Conservation (phyloP, 768 basidiomycete genomes). For the Psilocybe cyanescens region DNA sequence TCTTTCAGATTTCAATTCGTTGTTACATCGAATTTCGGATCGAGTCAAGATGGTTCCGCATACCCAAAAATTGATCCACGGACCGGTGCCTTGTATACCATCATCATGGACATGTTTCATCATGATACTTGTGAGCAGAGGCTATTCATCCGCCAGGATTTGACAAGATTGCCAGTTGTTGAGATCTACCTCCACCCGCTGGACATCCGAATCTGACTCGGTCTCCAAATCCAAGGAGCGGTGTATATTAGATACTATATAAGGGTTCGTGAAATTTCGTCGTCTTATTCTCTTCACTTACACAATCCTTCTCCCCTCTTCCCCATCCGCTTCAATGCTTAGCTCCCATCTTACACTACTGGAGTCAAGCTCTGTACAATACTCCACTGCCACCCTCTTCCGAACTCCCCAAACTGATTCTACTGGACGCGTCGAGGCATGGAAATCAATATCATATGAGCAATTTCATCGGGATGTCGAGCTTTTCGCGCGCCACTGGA, state of each 20-base stretch:
- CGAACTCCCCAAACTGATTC: constrained; percentile 54
- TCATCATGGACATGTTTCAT: constrained; percentile 36
- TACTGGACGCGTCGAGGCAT: constrained; percentile 47
- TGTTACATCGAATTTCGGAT: constrained; percentile 28
- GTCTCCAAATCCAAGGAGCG: constrained; percentile 28
- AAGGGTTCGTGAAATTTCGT: constrained; percentile 15
- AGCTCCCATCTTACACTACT: constrained; percentile 69
- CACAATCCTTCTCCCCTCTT: constrained; percentile 13
- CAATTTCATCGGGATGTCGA: constrained; percentile 73
- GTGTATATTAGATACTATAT: constrained; percentile 23
- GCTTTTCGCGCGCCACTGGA: constrained; percentile 67
- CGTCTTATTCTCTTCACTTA: constrained; percentile 18
- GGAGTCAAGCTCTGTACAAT: constrained; percentile 53
- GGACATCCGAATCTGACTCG: constrained; percentile 37
- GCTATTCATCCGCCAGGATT: constrained; percentile 36
- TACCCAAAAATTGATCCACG: constrained; percentile 35
- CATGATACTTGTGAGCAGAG: constrained; percentile 30
- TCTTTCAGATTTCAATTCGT: constrained; percentile 14
- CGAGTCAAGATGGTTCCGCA: constrained; percentile 39
- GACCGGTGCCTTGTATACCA: constrained; percentile 33
- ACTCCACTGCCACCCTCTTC: constrained; percentile 59
- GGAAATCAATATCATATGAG: constrained; percentile 65
- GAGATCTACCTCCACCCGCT: constrained; percentile 33
- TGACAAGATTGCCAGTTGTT: constrained; percentile 33
- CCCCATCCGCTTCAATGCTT: constrained; percentile 35